Conservation (phyloP, 306 rosid genomes). For the Medicago truncatula region DNA sequence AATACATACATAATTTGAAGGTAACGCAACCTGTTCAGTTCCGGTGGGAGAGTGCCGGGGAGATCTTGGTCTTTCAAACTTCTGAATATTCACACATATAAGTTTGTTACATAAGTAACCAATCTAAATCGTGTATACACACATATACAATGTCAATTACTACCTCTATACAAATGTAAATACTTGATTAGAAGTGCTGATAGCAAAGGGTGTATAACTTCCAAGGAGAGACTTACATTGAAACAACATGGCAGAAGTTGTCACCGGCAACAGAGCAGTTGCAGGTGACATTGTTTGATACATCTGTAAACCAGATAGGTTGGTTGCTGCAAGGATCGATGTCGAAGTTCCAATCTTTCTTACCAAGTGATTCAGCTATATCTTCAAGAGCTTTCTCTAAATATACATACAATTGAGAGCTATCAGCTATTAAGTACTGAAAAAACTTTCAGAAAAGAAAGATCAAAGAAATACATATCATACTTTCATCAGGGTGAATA, state of each 20-base stretch:
- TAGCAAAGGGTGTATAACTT: not conserved
- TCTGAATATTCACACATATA: constrained; percentile 35
- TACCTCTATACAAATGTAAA: too few relatives aligned
- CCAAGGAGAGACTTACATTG: not conserved
- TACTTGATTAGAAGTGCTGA: too few relatives aligned
- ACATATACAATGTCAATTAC: too few relatives aligned
- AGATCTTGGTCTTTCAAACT: constrained; percentile 48
- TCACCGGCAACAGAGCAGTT: constrained; percentile 13
- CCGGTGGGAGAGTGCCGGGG: constrained; percentile 57
- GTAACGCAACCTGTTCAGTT: constrained; percentile 46
- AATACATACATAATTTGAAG: constrained; percentile 58
- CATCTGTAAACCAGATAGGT: not conserved
- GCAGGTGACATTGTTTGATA: not conserved
- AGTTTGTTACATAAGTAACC: too few relatives aligned
- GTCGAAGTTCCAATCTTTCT: constrained; percentile 51
- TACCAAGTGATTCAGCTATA: constrained; percentile 53
- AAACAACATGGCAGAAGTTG: constrained; percentile 31
- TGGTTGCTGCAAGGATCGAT: constrained; percentile 60
- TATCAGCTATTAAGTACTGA: not conserved
- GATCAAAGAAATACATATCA: not conserved
- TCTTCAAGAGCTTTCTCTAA: constrained; percentile 51
- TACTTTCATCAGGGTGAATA: not conserved
- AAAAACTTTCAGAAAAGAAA: not conserved
- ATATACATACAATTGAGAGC: not conserved
- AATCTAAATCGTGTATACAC: too few relatives aligned